These are phyloP conservation scores for Sisymbrium irio DNA, from an alignment of 345 rosid genomes.

Conservation along the genomic window DNA sequence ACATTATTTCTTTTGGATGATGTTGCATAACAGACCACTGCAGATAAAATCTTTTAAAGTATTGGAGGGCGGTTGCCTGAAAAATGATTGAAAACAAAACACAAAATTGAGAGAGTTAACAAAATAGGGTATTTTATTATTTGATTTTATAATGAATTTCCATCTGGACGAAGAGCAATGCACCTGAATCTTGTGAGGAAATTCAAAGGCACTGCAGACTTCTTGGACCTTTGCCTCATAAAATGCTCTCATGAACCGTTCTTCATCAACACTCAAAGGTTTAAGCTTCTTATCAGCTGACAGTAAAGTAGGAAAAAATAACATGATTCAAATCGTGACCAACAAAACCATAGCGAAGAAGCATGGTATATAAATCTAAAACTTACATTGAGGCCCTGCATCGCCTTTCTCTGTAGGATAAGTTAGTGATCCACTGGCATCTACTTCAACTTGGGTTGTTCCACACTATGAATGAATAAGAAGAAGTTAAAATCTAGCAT, in stretches of 20 bases:
- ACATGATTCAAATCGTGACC: background rate
- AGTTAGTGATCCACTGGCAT: constrained; percentile 74
- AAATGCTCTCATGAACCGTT: constrained; percentile 80
- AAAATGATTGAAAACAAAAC: constrained; percentile 22
- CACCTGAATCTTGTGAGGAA: constrained; percentile 98
- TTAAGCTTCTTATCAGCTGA: constrained; percentile 75
- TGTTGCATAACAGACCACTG: constrained; percentile 99
- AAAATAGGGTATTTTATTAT: background rate
- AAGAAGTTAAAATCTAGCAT: constrained; percentile 22
- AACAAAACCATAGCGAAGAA: background rate
- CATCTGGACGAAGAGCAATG: background rate
- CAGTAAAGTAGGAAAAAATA: constrained; percentile 4
- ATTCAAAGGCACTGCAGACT: constrained; percentile 92
- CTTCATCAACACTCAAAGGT: constrained; percentile 81
- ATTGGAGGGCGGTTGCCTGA: constrained; percentile 92
- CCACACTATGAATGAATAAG: constrained; percentile 50
- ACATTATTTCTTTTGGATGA: constrained; percentile 94
- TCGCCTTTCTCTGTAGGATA: constrained; percentile 60
- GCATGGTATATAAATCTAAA: background rate
- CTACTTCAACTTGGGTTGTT: constrained; percentile 82
- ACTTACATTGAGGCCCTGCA: constrained; percentile 50
- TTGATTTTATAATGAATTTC: background rate
- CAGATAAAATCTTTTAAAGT: constrained; percentile 94
- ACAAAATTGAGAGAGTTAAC: background rate
- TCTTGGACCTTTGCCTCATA: constrained; percentile 90